Conservation (phyloP, 1,139 yeast genomes). For the Yamadazyma triangularis region DNA sequence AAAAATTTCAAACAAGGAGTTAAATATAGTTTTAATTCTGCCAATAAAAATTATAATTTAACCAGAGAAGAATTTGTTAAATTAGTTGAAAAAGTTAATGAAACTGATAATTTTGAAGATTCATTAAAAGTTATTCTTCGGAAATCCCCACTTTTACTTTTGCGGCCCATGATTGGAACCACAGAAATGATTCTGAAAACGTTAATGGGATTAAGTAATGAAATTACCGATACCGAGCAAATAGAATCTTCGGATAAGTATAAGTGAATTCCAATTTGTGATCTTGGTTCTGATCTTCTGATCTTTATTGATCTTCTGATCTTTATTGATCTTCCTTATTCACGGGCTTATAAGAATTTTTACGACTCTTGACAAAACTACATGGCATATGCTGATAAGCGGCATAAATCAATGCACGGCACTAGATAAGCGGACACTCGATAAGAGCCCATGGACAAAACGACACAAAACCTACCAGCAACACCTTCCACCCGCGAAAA, state of each 20-base stretch:
- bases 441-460: too few relatives aligned
- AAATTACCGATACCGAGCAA: constrained; percentile 58
- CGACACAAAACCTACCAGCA: too few relatives aligned
- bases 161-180: constrained; percentile 88
- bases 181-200: constrained; percentile 86
- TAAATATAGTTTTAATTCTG: constrained; percentile 62
- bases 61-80: constrained; percentile 63
- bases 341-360: too few relatives aligned
- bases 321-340: too few relatives aligned
- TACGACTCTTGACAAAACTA: too few relatives aligned
- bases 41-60: constrained; percentile 63
- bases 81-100: constrained; percentile 58
- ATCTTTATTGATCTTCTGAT: too few relatives aligned
- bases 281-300: too few relatives aligned
- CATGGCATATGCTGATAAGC: too few relatives aligned
- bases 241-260: constrained; percentile 36
- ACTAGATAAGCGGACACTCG: too few relatives aligned
- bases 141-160: constrained; percentile 74
- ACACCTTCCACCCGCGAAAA: too few relatives aligned
- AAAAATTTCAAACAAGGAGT: constrained; percentile 65
- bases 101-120: constrained; percentile 60
- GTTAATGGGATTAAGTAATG: constrained; percentile 78
- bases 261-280: too few relatives aligned
- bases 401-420: too few relatives aligned
- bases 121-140: constrained; percentile 66